phyloP scores from a whole-genome alignment of 2,329 filamentous ascomycete species.

The Aspergillus carbonarius region DNA sequence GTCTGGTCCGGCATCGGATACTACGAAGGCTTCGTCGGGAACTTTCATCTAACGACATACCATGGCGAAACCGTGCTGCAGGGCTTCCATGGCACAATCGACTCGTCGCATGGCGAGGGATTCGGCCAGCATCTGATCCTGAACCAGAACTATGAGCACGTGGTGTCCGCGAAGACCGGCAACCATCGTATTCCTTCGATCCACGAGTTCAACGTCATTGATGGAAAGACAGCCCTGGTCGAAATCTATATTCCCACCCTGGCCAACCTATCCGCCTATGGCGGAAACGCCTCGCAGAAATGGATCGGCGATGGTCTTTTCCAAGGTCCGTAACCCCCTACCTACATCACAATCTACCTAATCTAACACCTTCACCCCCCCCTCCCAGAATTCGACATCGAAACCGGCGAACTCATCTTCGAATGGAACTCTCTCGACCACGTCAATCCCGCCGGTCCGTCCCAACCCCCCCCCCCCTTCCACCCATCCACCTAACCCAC shows the following conservation, averaged over 20 bases:
- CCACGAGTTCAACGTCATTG: constrained; percentile 57
- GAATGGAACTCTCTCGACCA: constrained; percentile 61
- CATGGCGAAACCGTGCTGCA: constrained; percentile 55
- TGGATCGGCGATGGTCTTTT: constrained; percentile 58
- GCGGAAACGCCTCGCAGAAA: constrained; percentile 50
- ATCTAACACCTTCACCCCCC: neutral
- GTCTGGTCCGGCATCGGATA: constrained; percentile 59
- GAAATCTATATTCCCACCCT: constrained; percentile 55
- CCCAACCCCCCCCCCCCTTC: constrained; percentile 17
- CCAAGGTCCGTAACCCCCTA: constrained; percentile 49
- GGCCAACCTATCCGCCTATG: constrained; percentile 47
- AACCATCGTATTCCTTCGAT: constrained; percentile 52
- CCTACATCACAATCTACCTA: neutral
- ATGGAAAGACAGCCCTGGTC: constrained; percentile 55
- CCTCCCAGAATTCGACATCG: constrained; percentile 45
- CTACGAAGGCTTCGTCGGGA: constrained; percentile 54
- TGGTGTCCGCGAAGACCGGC: constrained; percentile 52
- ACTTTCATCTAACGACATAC: constrained; percentile 52
- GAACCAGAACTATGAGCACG: constrained; percentile 55
- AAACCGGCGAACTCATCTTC: constrained; percentile 57
- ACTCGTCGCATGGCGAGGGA: constrained; percentile 53
- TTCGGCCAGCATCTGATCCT: constrained; percentile 57
- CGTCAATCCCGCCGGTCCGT: constrained; percentile 51
- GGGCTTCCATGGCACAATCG: constrained; percentile 55
- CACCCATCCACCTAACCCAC: too few relatives aligned